A percentile compares a stretch with the other conserved stretches of the same genome.
These are phyloP conservation scores for Vitis hybrid DNA, from an alignment of 177 flowering plant genomes.

Conservation along the genomic window DNA sequence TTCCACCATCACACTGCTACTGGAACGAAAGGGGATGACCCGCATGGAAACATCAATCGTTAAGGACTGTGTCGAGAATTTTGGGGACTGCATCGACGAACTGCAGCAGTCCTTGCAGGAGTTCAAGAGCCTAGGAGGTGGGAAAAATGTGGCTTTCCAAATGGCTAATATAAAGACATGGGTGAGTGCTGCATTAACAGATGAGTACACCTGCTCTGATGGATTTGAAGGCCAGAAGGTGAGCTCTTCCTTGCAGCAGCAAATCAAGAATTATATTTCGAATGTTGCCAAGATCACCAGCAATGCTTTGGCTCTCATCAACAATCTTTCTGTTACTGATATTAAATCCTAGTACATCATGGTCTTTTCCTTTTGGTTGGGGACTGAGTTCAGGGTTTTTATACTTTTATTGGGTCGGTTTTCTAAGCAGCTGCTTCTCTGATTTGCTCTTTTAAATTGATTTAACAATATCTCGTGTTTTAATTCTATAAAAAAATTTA, in stretches of 20 bases:
- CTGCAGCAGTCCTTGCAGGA: conserved; percentile 33
- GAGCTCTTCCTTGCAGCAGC: conserved; percentile 10
- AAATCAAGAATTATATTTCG: conserved; percentile 14
- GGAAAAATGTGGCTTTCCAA: conserved; percentile 17
- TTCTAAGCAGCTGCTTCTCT: no score
- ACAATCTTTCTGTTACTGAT: neutral
- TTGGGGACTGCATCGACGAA: conserved; percentile 45
- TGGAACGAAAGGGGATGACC: conserved; percentile 17
- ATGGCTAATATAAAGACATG: conserved; percentile 50
- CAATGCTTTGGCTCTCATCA: conserved; percentile 31
- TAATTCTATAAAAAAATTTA: no score
- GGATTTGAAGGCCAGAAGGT: conserved; percentile 29
- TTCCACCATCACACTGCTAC: conserved; percentile 17
- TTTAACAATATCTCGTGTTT: no score
- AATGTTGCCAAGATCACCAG: conserved; percentile 28
- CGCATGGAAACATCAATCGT: conserved; percentile 26
- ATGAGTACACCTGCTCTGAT: conserved; percentile 58
- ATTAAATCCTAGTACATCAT: neutral
- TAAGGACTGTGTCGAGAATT: conserved; percentile 44
- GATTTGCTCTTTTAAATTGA: no score
- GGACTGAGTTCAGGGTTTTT: neutral
- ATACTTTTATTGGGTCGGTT: no score
- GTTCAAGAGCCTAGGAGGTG: conserved; percentile 17
- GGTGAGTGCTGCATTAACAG: conserved; percentile 60
- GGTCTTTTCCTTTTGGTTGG: neutral